These are phyloP conservation scores for Stipa capillata DNA, from an alignment of 176 grass and related monocot species.

Conservation along the genomic window DNA sequence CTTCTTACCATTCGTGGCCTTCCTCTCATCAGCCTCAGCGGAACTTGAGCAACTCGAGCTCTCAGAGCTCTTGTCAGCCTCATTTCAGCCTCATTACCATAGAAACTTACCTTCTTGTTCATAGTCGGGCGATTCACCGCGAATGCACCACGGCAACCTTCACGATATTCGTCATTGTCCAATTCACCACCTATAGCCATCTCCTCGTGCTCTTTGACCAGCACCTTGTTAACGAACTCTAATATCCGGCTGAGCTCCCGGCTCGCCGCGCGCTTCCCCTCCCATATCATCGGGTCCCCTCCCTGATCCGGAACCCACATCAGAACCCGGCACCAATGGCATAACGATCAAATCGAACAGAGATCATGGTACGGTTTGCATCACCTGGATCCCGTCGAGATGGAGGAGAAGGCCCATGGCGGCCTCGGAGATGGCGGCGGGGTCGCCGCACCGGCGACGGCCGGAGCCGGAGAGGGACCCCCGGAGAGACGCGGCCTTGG, in stretches of 20 bases:
- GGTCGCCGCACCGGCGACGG: slow-evolving; percentile 26
- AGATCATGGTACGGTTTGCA: not conserved
- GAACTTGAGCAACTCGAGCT: slow-evolving; percentile 30
- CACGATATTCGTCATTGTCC: slow-evolving; percentile 19
- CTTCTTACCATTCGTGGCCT: not conserved
- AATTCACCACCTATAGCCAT: not conserved
- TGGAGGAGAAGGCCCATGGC: slow-evolving; percentile 52
- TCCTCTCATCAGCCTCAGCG: slow-evolving; percentile 10
- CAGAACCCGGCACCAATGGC: not conserved
- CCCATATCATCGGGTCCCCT: slow-evolving; percentile 67
- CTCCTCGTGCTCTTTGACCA: slow-evolving; percentile 52
- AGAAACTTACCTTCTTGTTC: slow-evolving; percentile 32
- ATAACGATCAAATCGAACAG: not conserved
- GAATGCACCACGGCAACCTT: slow-evolving; percentile 8
- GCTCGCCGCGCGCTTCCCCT: slow-evolving; percentile 72
- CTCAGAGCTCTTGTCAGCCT: slow-evolving; percentile 27
- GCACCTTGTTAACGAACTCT: slow-evolving; percentile 82
- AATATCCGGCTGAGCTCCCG: slow-evolving; percentile 67
- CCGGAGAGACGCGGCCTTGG: slow-evolving; percentile 49
- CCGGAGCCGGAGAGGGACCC: slow-evolving; percentile 53
- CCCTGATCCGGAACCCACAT: slow-evolving; percentile 39
- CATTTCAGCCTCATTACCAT: slow-evolving; percentile 8
- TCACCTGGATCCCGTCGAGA: slow-evolving; percentile 84
- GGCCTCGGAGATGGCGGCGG: slow-evolving; percentile 39
- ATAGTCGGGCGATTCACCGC: not conserved